Evolutionary conservation across 1,284 basidiomycete species (phyloP), one percentile per base, ranked within the genome.

Genomic region (Trametes versicolor): DNA sequence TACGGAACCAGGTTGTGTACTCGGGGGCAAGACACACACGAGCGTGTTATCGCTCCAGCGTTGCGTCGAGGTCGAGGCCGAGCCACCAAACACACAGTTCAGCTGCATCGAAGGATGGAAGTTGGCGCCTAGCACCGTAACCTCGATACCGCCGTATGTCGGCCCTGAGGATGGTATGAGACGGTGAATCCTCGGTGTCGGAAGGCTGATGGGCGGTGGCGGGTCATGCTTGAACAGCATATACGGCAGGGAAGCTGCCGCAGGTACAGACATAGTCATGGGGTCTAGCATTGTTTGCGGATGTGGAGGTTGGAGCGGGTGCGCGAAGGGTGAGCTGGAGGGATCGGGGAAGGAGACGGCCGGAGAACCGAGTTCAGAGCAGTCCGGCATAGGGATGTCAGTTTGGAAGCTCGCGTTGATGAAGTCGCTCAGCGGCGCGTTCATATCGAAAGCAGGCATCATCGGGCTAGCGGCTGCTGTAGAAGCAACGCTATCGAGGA

Each of bases 31-130:
- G 43, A 97, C 80, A 76, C 97, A 99, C 15, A 98, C 94, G 4
- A 99, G 85, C 45, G 97, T 97, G 72, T 96, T 97, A 66, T 95
- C 91, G 72, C 94, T 95, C 93, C 96, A 98, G 45, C 94, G 87
- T 70, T 94, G 92, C 0, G 96, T 98, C 25, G 90, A 92, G 60
- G 89, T 91, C 4, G 96, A 92, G 2, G 88, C 79, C 6, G 89
- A 84, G 68, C 94, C 94, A 34, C 97, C 97, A 78, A 99, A 99
- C 7, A 96, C 81, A 73, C 95, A 95, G 59, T 90, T 87, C 41
- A 93, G 78, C 68, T 87, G 85, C 62, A 91, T 76, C 45, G 86
- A 83, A 0, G 88, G 82, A 72, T 92, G 86, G 80, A 99, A 99
- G 75, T 95, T 93, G 50, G 92, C 87, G 8, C 98, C 98, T 2